Percentiles rank a stretch among this genome's conserved stretches.
phyloP scores from a whole-genome alignment of 345 rosid species.

The Citrus unshiu region DNA sequence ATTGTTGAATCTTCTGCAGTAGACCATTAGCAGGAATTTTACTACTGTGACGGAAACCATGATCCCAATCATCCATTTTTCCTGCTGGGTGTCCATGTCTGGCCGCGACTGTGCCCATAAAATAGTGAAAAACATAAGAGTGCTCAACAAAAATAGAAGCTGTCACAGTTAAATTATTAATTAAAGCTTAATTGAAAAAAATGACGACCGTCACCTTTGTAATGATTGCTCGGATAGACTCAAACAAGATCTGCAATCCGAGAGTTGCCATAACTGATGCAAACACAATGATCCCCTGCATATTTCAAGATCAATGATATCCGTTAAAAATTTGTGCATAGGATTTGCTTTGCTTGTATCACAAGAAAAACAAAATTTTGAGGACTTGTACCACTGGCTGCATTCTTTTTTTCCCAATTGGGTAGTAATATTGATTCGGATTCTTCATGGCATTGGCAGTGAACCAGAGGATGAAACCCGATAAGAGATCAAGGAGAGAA shows the following conservation, averaged over 20 bases:
- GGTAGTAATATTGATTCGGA: constrained; percentile 64
- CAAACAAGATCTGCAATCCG: constrained; percentile 51
- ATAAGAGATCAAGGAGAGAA: constrained; percentile 76
- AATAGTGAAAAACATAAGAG: not conserved
- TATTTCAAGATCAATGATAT: not conserved
- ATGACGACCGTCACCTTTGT: constrained; percentile 22
- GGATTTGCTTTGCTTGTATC: not conserved
- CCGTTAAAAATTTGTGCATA: constrained; percentile 16
- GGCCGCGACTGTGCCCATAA: constrained; percentile 26
- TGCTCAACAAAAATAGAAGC: no score
- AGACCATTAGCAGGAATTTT: constrained; percentile 48
- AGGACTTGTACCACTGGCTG: constrained; percentile 64
- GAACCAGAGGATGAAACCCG: constrained; percentile 86
- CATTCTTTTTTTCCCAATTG: constrained; percentile 85
- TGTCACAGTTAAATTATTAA: not conserved
- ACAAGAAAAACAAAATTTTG: not conserved
- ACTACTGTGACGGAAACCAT: constrained; percentile 40
- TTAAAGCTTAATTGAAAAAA: not conserved
- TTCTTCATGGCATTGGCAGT: constrained; percentile 73
- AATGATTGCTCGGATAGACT: constrained; percentile 42
- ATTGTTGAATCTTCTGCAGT: constrained; percentile 47
- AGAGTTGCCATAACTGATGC: constrained; percentile 67
- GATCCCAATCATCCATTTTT: constrained; percentile 53
- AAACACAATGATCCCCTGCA: constrained; percentile 61
- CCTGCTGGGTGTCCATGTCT: constrained; percentile 27